phyloP scores from a whole-genome alignment of 2,329 filamentous ascomycete genomes.

The Colletotrichum sojae region DNA sequence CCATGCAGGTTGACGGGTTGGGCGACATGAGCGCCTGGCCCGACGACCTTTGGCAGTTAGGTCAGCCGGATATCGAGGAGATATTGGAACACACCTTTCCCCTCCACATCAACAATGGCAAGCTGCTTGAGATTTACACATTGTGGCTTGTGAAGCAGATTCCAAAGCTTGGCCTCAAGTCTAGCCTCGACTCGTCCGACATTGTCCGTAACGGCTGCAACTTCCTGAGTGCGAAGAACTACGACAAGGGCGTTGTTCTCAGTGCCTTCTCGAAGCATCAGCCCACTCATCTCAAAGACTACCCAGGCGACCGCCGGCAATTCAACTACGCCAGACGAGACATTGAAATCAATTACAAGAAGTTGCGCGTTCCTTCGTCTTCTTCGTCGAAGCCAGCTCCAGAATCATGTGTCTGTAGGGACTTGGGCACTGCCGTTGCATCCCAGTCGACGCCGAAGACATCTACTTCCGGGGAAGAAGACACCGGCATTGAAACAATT shows the following conservation, averaged over 20 bases:
- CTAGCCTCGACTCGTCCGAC: conserved; percentile 2
- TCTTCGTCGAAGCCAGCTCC: not conserved
- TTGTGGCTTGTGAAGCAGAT: conserved; percentile 26
- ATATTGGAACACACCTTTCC: conserved; percentile 2
- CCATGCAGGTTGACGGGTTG: too few relatives aligned
- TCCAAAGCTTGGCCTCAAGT: conserved; percentile 6
- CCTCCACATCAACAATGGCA: conserved; percentile 8
- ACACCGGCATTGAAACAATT: not conserved
- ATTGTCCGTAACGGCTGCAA: conserved; percentile 41
- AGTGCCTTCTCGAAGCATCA: conserved; percentile 41
- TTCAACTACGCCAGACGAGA: conserved; percentile 36
- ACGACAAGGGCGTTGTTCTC: conserved; percentile 39
- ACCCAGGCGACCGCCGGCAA: not conserved
- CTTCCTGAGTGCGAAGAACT: conserved; percentile 33
- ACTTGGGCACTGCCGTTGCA: too few relatives aligned
- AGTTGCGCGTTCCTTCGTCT: not conserved
- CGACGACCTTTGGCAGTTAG: not conserved
- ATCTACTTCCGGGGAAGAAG: not conserved
- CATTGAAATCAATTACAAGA: conserved; percentile 37
- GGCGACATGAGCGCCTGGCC: not conserved
- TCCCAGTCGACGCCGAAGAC: too few relatives aligned
- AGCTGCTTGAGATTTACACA: conserved; percentile 29
- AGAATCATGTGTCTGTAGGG: not conserved
- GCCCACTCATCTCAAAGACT: conserved; percentile 2
- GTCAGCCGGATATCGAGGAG: conserved; percentile 15